These are phyloP conservation scores for Tetrapisispora nanseiensis DNA, from an alignment of 805 yeast species.

Conservation along the genomic window DNA sequence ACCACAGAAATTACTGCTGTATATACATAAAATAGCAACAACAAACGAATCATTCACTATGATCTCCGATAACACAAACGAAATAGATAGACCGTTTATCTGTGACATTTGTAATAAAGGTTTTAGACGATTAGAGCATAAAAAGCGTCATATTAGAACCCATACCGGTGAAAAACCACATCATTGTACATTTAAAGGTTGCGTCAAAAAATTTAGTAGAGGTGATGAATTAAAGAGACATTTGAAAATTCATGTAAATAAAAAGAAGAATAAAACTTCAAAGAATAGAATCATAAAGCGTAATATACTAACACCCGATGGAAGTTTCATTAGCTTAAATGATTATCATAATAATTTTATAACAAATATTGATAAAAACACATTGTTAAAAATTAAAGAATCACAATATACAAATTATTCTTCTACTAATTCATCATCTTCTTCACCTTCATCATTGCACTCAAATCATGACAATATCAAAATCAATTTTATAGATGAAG, in stretches of 20 bases:
- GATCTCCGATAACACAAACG: neutral
- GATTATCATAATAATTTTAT: slow-evolving; percentile 1
- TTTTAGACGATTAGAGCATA: slow-evolving; percentile 82
- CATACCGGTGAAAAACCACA: slow-evolving; percentile 94
- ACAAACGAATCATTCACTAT: neutral
- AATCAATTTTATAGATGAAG: neutral
- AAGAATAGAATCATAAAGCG: neutral
- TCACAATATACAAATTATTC: neutral
- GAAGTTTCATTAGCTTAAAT: slow-evolving; percentile 1
- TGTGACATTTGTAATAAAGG: slow-evolving; percentile 81
- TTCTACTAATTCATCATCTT: neutral
- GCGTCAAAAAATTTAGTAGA: slow-evolving; percentile 69
- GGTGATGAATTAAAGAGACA: slow-evolving; percentile 84
- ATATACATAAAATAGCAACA: too few species aligned
- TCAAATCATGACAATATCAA: neutral
- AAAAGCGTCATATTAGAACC: slow-evolving; percentile 82
- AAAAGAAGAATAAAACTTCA: slow-evolving; percentile 7
- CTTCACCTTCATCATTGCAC: neutral
- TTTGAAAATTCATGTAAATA: slow-evolving; percentile 54
- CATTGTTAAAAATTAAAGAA: neutral
- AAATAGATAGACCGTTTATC: slow-evolving; percentile 56
- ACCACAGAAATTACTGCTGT: too few species aligned
- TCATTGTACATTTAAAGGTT: slow-evolving; percentile 74
- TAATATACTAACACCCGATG: neutral
- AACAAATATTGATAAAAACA: slow-evolving; percentile 3